These are phyloP conservation scores for Ustilago shanxiensis DNA, from an alignment of 1,284 basidiomycete species.

Conservation along the genomic window DNA sequence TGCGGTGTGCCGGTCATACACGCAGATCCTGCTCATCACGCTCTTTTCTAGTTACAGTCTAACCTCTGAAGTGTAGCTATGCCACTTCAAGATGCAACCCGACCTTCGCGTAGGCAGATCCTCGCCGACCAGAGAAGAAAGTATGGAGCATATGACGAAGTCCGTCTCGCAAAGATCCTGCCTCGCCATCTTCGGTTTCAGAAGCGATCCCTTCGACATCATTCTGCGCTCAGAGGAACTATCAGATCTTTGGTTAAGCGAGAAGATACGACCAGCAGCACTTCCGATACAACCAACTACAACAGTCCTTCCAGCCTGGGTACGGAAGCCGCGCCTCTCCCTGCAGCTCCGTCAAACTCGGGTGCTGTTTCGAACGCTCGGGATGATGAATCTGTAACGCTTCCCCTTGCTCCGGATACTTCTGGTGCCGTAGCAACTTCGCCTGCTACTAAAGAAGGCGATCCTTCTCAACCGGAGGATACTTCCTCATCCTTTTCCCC, in stretches of 20 bases:
- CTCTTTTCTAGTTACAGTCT: background rate
- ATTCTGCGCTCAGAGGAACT: background rate
- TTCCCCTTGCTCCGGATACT: background rate
- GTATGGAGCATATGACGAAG: conserved; percentile 34
- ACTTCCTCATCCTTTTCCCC: background rate
- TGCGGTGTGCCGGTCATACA: background rate
- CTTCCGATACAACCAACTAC: too few species aligned
- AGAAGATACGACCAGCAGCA: background rate
- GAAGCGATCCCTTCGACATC: background rate
- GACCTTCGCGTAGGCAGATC: conserved; percentile 11
- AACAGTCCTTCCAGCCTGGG: background rate
- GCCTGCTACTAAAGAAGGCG: background rate
- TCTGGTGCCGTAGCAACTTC: background rate
- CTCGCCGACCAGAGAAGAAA: conserved; percentile 17
- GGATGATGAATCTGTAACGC: background rate
- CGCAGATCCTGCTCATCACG: too few species aligned
- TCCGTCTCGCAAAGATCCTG: conserved; percentile 8
- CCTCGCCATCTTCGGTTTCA: background rate
- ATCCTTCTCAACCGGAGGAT: background rate
- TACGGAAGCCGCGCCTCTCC: background rate
- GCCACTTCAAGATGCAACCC: conserved; percentile 24
- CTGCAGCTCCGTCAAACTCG: background rate
- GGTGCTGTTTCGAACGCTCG: background rate
- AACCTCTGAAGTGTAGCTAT: background rate
- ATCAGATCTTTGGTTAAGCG: background rate